Evolutionary conservation across 441 rosid genomes (phyloP), one percentile per base, ranked within the genome.

Genomic region (Viola pubescens): DNA sequence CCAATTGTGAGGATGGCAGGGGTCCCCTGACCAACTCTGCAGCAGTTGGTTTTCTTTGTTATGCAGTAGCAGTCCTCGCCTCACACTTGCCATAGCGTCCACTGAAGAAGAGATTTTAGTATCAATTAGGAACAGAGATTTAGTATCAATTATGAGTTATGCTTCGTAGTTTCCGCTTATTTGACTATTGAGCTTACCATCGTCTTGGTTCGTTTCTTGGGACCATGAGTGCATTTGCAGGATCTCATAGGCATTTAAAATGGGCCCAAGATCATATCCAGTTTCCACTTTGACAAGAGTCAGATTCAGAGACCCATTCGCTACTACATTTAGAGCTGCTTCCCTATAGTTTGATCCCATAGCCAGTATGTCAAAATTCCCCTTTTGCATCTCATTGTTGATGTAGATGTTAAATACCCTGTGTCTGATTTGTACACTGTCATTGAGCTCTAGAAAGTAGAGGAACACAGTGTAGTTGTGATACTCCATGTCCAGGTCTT

Each of bases 201-300:
- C 89, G 57, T 65, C 49, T 58, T 68, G 66, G 60, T 66, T 58
- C 48, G 82, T 71, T 70, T 66, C 79, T 65, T 56, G 74, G 58
- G 55, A 50, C 80, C 73, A 45, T 54, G 63, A 68, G 6, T 37
- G 64, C 73, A 80, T 58, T 61, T 76, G 80, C 53, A 83, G 76
- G 74, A 86, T 77, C 82, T 86, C 89, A 39, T 80, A 82, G 14
- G 86, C 94, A 60, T 79, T 86, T 59, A 85, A 73, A 56, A 82
- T 65, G 48, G 94, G 94, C 70, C 94, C 94, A 9, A 77, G 63
- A 13, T 59, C 68, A 41, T 61, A 77, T 50, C 73, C 75, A 63
- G 68, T 75, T 5, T 61, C 26, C 56, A 67, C 81, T 75, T 73
- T 86, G 58, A 42, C 74, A 47, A 86, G 70, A 63, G 83, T 83